These are phyloP conservation scores for Elongisporangium prolatum DNA, from an alignment of 352 stramenopile genomes.

Conservation along the genomic window DNA sequence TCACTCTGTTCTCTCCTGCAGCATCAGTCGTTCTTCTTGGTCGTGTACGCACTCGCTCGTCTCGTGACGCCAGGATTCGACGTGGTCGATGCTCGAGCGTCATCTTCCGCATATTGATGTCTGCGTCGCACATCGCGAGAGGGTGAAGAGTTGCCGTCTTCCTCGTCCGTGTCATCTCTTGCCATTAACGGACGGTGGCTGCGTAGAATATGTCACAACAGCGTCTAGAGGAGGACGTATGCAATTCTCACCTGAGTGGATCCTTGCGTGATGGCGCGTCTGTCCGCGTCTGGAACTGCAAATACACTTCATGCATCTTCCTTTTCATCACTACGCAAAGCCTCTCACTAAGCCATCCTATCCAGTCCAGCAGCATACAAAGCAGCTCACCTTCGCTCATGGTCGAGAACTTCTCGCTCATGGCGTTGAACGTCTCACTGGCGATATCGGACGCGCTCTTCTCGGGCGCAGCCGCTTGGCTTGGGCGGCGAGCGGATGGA, in stretches of 20 bases:
- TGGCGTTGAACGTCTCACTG: constrained; percentile 59
- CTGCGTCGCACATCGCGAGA: constrained; percentile 31
- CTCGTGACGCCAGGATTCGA: constrained; percentile 14
- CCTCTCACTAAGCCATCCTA: constrained; percentile 1
- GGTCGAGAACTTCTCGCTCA: constrained; percentile 64
- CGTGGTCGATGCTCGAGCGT: constrained; percentile 20
- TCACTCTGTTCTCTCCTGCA: not conserved
- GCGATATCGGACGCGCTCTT: constrained; percentile 71
- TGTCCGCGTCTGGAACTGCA: constrained; percentile 72
- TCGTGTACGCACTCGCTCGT: constrained; percentile 23
- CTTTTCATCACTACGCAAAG: constrained; percentile 54
- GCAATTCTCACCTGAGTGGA: constrained; percentile 66
- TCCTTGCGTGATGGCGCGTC: constrained; percentile 44
- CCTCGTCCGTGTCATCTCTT: constrained; percentile 64
- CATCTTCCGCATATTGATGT: constrained; percentile 21
- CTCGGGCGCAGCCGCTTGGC: constrained; percentile 24
- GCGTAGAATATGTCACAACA: no score
- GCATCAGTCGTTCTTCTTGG: constrained; percentile 57
- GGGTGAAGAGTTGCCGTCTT: constrained; percentile 28
- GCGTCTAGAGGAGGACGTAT: no score
- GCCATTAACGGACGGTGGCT: constrained; percentile 74
- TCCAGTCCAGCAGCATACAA: not conserved
- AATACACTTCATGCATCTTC: constrained; percentile 81
- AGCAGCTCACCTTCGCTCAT: constrained; percentile 65
- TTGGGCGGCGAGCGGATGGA: constrained; percentile 6